Evolutionary conservation across 2,329 filamentous ascomycete genomes (phyloP), one percentile per base, ranked within the genome.

Genomic region (Penicillium fuscoglaucum): DNA sequence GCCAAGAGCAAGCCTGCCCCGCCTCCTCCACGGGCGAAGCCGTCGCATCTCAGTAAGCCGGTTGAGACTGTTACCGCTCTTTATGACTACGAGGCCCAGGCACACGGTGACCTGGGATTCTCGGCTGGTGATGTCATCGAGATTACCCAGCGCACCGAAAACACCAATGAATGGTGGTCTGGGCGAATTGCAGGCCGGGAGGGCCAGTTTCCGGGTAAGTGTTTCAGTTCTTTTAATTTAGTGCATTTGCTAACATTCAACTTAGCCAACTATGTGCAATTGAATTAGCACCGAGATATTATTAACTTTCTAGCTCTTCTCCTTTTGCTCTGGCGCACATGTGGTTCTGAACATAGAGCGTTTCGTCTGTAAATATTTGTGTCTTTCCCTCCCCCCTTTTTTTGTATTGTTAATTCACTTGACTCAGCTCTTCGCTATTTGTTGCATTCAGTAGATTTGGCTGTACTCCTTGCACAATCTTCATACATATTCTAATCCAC

Each of bases 81-180:
- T 61, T 99, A 97, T 76, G 95, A 98, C 72, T 99, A 96, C 71
- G 91, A 96, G 61, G 95, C 95, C 6, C 93, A 98, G 73, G 93
- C 93, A 1, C 92, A 96, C 63, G 93, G 93, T 3, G 95, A 99
- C 72, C 79, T 99, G 62, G 96, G 90, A 69, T 99, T 99, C 78
- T 84, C 84, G 19, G 87, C 91, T 0, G 93, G 93, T 6, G 95
- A 99, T 61, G 79, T 89, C 5, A 98, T 99, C 69, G 93, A 98
- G 74, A 93, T 99, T 66, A 74, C 95, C 2, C 83, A 83, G 60
- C 84, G 90, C 66, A 96, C 91, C n/a, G 82, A 84, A 62, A 97
- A 96, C 69, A 88, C 91, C 52, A 98, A 99, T 67, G 95, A 99
- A 76, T 99, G 95, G 95, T 99, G 95, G 95, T 88, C 83, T 9